A percentile compares a stretch with the other conserved stretches of the same genome.
phyloP scores from a whole-genome alignment of 2,329 filamentous ascomycete species.

The Didymella exigua region DNA sequence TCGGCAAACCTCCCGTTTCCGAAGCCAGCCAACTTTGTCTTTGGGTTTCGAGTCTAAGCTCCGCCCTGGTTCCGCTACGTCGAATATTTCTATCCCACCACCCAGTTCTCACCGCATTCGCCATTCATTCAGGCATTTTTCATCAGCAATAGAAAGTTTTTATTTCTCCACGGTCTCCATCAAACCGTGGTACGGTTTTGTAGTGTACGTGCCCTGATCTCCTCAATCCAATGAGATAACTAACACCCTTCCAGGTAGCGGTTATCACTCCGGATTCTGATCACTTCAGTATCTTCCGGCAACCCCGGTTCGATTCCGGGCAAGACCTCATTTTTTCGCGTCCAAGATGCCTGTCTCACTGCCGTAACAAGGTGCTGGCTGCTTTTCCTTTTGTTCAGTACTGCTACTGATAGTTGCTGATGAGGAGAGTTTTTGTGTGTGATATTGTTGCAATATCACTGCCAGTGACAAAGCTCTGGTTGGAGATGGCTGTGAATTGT shows the following conservation, averaged over 20 bases:
- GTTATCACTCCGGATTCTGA: slow-evolving; percentile 24
- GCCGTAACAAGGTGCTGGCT: too few relatives aligned
- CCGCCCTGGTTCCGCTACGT: not conserved
- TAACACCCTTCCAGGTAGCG: slow-evolving; percentile 13
- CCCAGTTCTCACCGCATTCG: too few relatives aligned
- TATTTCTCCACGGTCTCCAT: not conserved
- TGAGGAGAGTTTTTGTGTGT: too few relatives aligned
- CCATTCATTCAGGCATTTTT: too few relatives aligned
- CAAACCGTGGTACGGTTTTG: slow-evolving; percentile 6
- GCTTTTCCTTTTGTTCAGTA: too few relatives aligned
- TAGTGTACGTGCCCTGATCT: slow-evolving; percentile 15
- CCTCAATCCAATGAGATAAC: not conserved
- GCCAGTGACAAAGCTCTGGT: not conserved
- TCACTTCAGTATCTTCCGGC: slow-evolving; percentile 17
- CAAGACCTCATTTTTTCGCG: slow-evolving; percentile 15
- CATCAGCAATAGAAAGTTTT: not conserved
- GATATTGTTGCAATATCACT: too few relatives aligned
- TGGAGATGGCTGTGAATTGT: not conserved
- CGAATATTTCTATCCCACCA: not conserved
- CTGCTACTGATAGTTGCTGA: too few relatives aligned
- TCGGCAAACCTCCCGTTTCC: not conserved
- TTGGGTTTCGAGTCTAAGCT: not conserved
- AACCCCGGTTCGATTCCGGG: slow-evolving; percentile 24
- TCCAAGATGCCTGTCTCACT: not conserved
- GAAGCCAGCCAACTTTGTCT: not conserved